Evolutionary conservation across 805 yeast genomes (phyloP).

Genomic region (Candida piceae): DNA sequence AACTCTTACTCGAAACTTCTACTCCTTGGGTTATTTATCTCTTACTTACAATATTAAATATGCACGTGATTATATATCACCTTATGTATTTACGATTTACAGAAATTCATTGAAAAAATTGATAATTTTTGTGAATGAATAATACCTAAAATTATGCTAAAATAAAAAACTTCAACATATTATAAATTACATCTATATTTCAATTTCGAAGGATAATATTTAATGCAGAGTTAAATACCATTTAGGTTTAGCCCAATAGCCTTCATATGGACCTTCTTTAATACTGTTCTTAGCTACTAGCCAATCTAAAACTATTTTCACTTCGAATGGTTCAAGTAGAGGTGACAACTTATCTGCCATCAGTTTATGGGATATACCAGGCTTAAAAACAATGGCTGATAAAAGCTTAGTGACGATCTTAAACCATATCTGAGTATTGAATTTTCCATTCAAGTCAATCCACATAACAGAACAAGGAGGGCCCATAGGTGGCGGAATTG

Average conservation of each 20-base stretch:
- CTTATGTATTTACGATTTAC: not conserved
- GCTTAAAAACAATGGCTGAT: constrained; percentile 43
- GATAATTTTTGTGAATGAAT: not conserved
- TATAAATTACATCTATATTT: no score
- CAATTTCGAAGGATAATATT: not conserved
- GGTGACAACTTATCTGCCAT: constrained; percentile 24
- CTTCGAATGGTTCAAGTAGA: constrained; percentile 34
- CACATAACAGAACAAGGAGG: constrained; percentile 64
- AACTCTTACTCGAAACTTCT: no score
- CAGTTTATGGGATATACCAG: constrained; percentile 40
- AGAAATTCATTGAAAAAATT: not conserved
- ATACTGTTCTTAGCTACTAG: constrained; percentile 38
- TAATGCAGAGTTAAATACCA: constrained; percentile 36
- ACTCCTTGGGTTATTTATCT: not conserved
- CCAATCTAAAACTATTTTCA: constrained; percentile 39
- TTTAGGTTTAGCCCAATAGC: constrained; percentile 37
- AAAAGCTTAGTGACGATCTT: constrained; percentile 45
- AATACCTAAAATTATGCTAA: not conserved
- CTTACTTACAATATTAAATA: no score
- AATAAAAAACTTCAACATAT: not conserved
- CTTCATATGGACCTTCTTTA: constrained; percentile 29
- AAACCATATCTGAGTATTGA: constrained; percentile 59
- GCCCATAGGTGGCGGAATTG: constrained; percentile 50
- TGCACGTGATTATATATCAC: no score
- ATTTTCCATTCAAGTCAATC: constrained; percentile 61